Evolutionary conservation across 2,329 filamentous ascomycete genomes (phyloP).

Genomic region (Pyrenochaeta sp.): DNA sequence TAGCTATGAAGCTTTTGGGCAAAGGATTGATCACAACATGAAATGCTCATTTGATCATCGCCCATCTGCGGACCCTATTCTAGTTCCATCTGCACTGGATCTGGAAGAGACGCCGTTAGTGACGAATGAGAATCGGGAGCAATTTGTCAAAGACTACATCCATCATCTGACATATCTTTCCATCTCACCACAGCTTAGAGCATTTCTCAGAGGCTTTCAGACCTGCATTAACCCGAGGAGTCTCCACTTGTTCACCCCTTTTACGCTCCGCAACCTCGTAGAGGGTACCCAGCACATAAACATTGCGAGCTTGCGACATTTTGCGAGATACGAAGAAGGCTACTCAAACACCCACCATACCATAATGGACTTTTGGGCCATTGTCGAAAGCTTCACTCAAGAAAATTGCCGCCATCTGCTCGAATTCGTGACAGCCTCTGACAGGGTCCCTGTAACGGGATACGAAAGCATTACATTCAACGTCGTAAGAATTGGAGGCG

Average conservation of each 20-base stretch:
- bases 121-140: constrained; percentile 78
- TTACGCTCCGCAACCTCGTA: constrained; percentile 76
- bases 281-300: constrained; percentile 87
- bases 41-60: constrained; percentile 23
- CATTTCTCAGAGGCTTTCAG: constrained; percentile 83
- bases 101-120: constrained; percentile 71
- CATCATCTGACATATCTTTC: constrained; percentile 82
- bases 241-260: constrained; percentile 57
- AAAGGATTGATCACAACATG: constrained; percentile 65
- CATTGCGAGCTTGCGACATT: constrained; percentile 73
- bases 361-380: constrained; percentile 83
- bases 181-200: constrained; percentile 77
- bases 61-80: background rate
- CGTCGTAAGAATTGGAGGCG: constrained; percentile 77
- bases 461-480: constrained; percentile 83
- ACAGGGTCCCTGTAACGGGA: constrained; percentile 88
- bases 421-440: constrained; percentile 94
- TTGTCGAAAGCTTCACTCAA: constrained; percentile 73
- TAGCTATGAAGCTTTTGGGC: constrained; percentile 69
- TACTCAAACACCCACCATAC: constrained; percentile 75
- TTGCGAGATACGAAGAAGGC: constrained; percentile 79
- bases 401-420: constrained; percentile 78
- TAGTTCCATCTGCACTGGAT: background rate
- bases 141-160: constrained; percentile 86
- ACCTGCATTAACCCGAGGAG: constrained; percentile 76